Base-by-base conservation (phyloP, 768 basidiomycete genomes). In the Candolleomyces efflorescens region DNA sequence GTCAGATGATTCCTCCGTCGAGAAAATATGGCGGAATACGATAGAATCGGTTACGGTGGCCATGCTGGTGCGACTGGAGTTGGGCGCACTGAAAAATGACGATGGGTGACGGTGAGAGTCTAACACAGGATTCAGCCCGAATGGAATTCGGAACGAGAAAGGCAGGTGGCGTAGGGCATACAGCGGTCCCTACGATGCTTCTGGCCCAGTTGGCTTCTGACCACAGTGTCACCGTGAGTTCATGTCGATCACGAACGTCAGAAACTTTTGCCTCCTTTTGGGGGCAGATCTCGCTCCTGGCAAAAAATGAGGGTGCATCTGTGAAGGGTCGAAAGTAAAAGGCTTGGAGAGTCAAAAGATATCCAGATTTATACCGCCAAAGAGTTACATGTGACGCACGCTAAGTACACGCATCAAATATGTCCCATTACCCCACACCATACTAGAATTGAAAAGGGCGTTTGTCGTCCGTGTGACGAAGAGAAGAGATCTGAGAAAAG, bases 11-110 rank as follows among this genome's bases (percentile, higher is more conserved):
- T 68, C 67, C 18, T 67, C 63, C 5, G 75, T 75, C 26, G 77
- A 77, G 64, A 78, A 78, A 46, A 77, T 70, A 58, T 69, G 66
- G 37, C 68, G 68, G 55, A 78, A 78, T 32, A 79, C 67, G 18
- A 68, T 27, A 5, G 72, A 75, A 63, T 75, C 71, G 13, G 70
- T 70, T 49, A 70, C 71, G 41, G 67, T 65, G 22, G 71, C 62
- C 71, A 74, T 75, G 36, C 13, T 48, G n/a, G n/a, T n/a, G n/a
- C n/a, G n/a, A n/a, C n/a, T n/a, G n/a, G n/a, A n/a, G n/a, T n/a
- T n/a, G n/a, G n/a, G n/a, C n/a, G n/a, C n/a, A n/a, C n/a, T n/a
- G n/a, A n/a, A 32, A 32, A 11, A 32, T 32, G 32, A 32, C 32
- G 32, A 32, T 11, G 32, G n/a, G 32, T 32, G 32, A 32, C 32